Base-by-base conservation (phyloP, 1,284 basidiomycete species). In the Leccinum variabile region DNA sequence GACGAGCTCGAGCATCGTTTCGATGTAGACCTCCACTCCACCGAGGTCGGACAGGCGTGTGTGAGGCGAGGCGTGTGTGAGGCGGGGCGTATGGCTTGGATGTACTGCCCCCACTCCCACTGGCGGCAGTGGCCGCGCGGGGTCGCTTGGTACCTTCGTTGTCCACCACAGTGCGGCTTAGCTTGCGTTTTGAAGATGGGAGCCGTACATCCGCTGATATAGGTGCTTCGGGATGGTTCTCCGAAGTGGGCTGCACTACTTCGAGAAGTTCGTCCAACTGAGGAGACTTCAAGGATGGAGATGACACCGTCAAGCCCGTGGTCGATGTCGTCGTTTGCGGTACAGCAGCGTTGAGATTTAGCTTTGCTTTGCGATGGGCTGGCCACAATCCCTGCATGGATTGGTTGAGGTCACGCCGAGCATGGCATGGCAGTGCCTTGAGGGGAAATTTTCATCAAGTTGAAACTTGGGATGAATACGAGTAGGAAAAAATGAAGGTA, bases 1-100 rank as follows among this genome's bases (percentile, higher is more conserved):
- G 28, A 98, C 95, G 22, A 97, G 88, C 74, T 98, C 97, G 33
- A 98, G 84, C 78, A 98, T 87, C 77, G 95, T 96, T 73, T 97
- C 95, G 37, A 98, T 86, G 66, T 91, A 95, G 11, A 81, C 72
- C 58, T 92, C 88, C 7, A 98, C 85, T 4, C 97, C 97, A 25
- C 97, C 97, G 1, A 99, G 84, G 71, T 96, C 91, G 2, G 91
- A 84, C 13, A 98, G 80, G 2, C 92, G 84, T 0, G 88, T 85
- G 2, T 81, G 72, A 0, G 94, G 94, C 0, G 91, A 25, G 2
- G 81, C 68, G 67, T 90, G 79, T 49, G 89, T 81, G 72, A 0
- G 94, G 94, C 0, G 91, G 87, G 2, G 81, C 68, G 67, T 91
- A 79, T 49, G 89, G 84, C 67, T 89, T 90, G 56, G 56, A 28